Base-by-base conservation (phyloP, 768 basidiomycete genomes). In the Pulveroboletus sp. region DNA sequence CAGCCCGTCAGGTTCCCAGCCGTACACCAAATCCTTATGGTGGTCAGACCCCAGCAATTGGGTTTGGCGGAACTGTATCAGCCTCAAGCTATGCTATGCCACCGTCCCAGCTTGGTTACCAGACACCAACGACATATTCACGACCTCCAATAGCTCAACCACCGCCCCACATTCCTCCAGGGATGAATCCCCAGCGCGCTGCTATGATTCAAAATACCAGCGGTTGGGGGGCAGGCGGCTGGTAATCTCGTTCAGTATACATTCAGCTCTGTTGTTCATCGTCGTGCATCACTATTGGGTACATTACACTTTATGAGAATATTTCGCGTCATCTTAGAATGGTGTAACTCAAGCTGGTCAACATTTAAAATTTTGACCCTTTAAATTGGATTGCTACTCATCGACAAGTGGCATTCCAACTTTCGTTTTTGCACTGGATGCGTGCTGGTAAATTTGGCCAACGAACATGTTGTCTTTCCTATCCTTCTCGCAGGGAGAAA, bases 21-120 rank as follows among this genome's bases (percentile, higher is more conserved):
- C 79, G 86, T 40, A 92, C 89, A 37, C 89, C 90, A 10, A 92
- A 91, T 59, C 86, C 89, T 2, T 91, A 91, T 56, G 78, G 76
- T 20, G 71, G 71, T 22, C 63, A 68, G 53, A 67, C 71, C n/a
- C 71, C 63, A 14, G 70, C 59, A 40, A 59, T 57, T 31, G 65
- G 62, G 27, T 60, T 68, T 23, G 64, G 65, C 47, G 60, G 64
- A 31, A 68, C 41, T 35, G 55, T 53, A 19, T 57, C 68, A 6
- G 43, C 54, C 27, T 58, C 67, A 29, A 68, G 49, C 41, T 71
- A 65, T 44, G 62, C 61, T 14, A 58, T 63, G 35, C 58, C 62
- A 17, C 55, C 67, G 45, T 66, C 71, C 29, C 67, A 70, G 26
- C 54, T 68, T 43, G 68, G 77, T 19, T 76, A 78, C 44, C 77